Base-by-base conservation (phyloP, 1,284 basidiomycete genomes). In the Tilletiaria anomala region DNA sequence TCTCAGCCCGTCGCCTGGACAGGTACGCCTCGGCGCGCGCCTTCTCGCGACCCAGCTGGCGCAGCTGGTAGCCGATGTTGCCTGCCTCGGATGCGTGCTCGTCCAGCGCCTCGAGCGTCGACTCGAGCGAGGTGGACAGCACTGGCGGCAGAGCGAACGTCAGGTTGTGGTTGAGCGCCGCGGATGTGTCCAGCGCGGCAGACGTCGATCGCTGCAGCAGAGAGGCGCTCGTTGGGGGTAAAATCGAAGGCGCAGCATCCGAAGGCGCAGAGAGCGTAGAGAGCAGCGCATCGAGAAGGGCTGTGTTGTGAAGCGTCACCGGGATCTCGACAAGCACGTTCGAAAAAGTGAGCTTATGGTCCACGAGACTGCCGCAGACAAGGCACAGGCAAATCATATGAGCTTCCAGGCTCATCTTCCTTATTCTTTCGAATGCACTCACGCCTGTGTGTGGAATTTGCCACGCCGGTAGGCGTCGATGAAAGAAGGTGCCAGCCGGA, bases 11-110 rank as follows among this genome's bases (percentile, higher is more conserved):
- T 50, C 53, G 50, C 19, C 61, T 53, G 10, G 56, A 45, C 23
- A 66, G 44, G 40, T 57, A 63, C 11, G 55, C 87, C 48, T 97
- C 91, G 47, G 87, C 84, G 49, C 78, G 78, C 31, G 76, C 71
- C 65, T 80, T 82, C 70, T 96, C 91, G 35, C 91, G 77, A 18
- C 80, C 82, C 58, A 94, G 87, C 69, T 94, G 88, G 45, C 91
- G 80, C 36, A 76, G 75, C 61, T 89, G 74, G 74, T 89, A 97
- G 37, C 83, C 87, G 44, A 94, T 76, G 68, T 94, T 94, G 50
- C 86, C 63, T 5, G 59, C 54, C 43, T 66, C 63, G 16, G 56
- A 48, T 31, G 60, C 47, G 47, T 61, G 56, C 40, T 58, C 53
- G 43, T 66, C 63, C 37, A 65, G 47, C 22, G 61, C 50, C 36